Evolutionary conservation across 2,329 filamentous ascomycete genomes (phyloP).

Genomic region (Botryotinia narcissicola): DNA sequence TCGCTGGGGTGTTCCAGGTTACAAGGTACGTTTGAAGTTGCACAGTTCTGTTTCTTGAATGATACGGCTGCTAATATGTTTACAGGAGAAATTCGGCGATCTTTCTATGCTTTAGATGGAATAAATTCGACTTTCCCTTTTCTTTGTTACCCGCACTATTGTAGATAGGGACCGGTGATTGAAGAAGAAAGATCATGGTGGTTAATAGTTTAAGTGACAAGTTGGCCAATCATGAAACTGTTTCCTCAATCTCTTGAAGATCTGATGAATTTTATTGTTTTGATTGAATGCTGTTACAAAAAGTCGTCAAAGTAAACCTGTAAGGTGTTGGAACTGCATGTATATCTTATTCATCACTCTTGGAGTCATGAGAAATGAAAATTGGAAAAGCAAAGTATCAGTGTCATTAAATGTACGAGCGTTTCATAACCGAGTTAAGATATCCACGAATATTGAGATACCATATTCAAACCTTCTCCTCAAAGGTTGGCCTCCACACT

Average conservation of each 20-base stretch:
- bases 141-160: conserved; percentile 65
- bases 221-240: conserved; percentile 15
- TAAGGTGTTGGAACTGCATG: background rate
- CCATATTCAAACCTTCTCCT: background rate
- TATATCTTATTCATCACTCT: background rate
- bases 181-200: conserved; percentile 26
- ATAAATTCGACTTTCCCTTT: conserved; percentile 29
- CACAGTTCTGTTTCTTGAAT: background rate
- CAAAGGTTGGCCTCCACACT: background rate
- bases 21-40: conserved; percentile 71
- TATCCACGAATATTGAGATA: background rate
- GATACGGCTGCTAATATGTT: conserved; percentile 46
- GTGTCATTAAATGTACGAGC: background rate
- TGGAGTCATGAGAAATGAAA: background rate
- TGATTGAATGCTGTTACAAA: conserved; percentile 1
- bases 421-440: background rate
- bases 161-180: conserved; percentile 53
- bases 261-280: background rate
- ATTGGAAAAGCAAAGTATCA: background rate
- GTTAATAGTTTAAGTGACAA: conserved; percentile 20
- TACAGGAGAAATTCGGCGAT: conserved; percentile 97
- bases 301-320: background rate
- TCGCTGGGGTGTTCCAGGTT: conserved; percentile 96
- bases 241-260: background rate
- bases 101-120: conserved; percentile 80